phyloP scores from a whole-genome alignment of 2,329 filamentous ascomycete genomes.

The Ophidiomyces ophidiicola region DNA sequence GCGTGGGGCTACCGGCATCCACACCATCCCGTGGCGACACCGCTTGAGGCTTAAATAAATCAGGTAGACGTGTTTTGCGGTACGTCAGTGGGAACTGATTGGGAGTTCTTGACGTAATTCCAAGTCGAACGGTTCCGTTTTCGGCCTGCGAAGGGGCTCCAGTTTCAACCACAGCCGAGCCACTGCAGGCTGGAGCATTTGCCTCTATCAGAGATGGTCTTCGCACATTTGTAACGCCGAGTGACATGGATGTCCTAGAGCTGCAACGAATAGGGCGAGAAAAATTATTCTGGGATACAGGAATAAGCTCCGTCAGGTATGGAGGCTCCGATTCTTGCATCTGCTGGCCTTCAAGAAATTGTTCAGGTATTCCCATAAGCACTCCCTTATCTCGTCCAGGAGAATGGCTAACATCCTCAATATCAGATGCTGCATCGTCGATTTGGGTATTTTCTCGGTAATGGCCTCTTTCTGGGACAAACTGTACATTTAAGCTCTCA shows the following conservation, averaged over 20 bases:
- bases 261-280: slow-evolving; percentile 16
- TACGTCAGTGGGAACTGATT: slow-evolving; percentile 12
- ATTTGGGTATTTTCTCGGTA: slow-evolving; percentile 24
- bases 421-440: slow-evolving; percentile 12
- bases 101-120: slow-evolving; percentile 11
- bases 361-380: not conserved
- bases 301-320: slow-evolving; percentile 12
- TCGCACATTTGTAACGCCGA: slow-evolving; percentile 12
- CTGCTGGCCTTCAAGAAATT: not conserved
- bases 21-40: slow-evolving; percentile 4
- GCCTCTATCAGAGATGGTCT: slow-evolving; percentile 11
- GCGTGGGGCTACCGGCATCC: slow-evolving; percentile 1
- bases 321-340: not conserved
- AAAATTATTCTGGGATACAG: slow-evolving; percentile 15
- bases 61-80: slow-evolving; percentile 9
- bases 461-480: slow-evolving; percentile 15
- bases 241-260: slow-evolving; percentile 11
- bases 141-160: slow-evolving; percentile 1
- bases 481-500: slow-evolving; percentile 1
- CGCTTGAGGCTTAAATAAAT: slow-evolving; percentile 1
- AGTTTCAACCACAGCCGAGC: slow-evolving; percentile 1
- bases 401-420: not conserved
- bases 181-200: slow-evolving; percentile 7
- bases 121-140: slow-evolving; percentile 5
- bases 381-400: not conserved